Base-by-base conservation (phyloP, 1,139 yeast genomes). In the Ogataea hybrid region DNA sequence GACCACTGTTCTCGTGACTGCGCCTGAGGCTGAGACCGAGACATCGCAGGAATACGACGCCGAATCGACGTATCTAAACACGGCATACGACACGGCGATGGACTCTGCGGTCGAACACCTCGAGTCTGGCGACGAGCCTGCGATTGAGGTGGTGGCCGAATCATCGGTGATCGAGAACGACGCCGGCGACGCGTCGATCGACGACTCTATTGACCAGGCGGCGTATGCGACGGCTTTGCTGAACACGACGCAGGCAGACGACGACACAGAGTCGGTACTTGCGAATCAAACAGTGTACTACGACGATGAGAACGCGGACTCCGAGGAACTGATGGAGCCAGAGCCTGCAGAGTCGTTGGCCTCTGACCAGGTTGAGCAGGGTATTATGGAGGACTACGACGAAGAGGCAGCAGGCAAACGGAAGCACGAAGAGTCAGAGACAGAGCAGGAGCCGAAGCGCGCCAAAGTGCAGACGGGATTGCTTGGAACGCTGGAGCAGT, bases 151-250 rank as follows among this genome's bases (percentile, higher is more conserved):
- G 17, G 52, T 51, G 18, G 51, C 59, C 2, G 61, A 57, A 33
- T 57, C 61, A 2, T 56, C 61, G 3, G 44, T 47, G 25, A 44
- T 52, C 25, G 49, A 42, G 15, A 28, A 36, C 10, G 42, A 33
- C 10, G 43, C 39, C 2, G 32, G 37, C 23, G 23, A 18, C 14
- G 12, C 28, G 6, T 47, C 44, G 7, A 16, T 28, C 10, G 48
- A 42, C 15, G 35, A 28, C 4, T 22, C 42, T 2, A 16, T 49
- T 3, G 57, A 58, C 34, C 54, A 53, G 27, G 51, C 52, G 17
- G 50, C 52, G 2, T 57, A 51, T 33, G 59, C 52, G 3, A 48
- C 56, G 14, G 58, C 61, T 6, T 37, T 54, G 14, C 35, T 51
- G 25, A 48, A 54, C 35, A 56, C 51, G 22, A 50, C 59, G 2